Base-by-base conservation (phyloP, 129 eudicot species). In the Calendula officinalis region DNA sequence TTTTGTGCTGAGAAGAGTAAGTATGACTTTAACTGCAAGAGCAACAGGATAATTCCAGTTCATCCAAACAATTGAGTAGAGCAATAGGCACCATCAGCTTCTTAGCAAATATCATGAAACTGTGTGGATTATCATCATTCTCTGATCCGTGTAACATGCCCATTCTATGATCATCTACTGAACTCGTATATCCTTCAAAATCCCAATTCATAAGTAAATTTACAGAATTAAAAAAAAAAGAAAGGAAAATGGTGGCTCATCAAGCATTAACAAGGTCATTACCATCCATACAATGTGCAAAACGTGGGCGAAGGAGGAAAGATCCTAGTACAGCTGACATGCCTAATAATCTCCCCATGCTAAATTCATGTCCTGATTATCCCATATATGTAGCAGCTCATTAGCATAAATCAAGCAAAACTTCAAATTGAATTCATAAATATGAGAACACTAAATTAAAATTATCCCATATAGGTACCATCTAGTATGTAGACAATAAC, bases 11-110 rank as follows among this genome's bases (percentile, higher is more conserved):
- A 78, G 66, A 66, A 85, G 80, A 63, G 78, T 71, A 44, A 85
- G 70, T 62, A 66, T 49, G 36, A 77, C 74, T 79, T 81, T 82
- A 36, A 81, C 81, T 14, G 69, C 85, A 69, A 85, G 77, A 65
- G 63, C 77, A 62, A 77, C 45, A n/a, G 88, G 92, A 65, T 82
- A 79, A 61, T 77, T 81, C 88, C 82, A 79, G 66, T 79, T 77
- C 81, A 57, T 59, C 77, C 78, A 76, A 58, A 82, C 75, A 63
- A 74, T 76, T 48, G 68, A 85, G 55, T 67, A 82, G 77, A 71
- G 74, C 80, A 56, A 73, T 56, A 35, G 88, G 88, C 59, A 59
- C 77, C 77, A 82, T 60, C 69, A 82, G 61, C 73, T 71, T 79
- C 67, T 75, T 79, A n/a, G 68, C 60, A 70, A 76, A 54, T 7